phyloP scores from a whole-genome alignment of 2,329 filamentous ascomycete species.

The Metarhizium anisopliae region DNA sequence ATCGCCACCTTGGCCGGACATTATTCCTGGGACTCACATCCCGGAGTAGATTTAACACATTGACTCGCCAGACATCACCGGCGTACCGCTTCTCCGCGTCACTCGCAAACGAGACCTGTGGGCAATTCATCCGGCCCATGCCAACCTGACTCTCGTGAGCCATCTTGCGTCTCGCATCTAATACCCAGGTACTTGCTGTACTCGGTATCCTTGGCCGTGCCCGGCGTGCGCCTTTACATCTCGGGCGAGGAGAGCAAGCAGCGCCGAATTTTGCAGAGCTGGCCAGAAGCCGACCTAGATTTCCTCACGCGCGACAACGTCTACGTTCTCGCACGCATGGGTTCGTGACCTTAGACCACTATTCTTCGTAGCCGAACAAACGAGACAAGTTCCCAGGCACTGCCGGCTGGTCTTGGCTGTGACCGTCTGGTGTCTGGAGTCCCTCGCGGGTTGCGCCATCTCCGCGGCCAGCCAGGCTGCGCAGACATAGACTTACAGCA shows the following conservation, averaged over 20 bases:
- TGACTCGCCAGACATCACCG: too few species aligned
- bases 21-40: neutral
- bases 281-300: neutral
- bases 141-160: neutral
- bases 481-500: neutral
- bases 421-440: neutral
- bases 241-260: neutral
- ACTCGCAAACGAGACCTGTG: too few species aligned
- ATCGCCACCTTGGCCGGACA: neutral
- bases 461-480: neutral
- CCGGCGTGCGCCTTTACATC: neutral
- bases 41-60: neutral
- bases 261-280: neutral
- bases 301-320: neutral
- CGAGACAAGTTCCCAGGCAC: neutral
- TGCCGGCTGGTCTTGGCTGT: neutral
- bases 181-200: too few species aligned
- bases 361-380: neutral
- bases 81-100: too few species aligned
- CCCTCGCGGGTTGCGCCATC: neutral
- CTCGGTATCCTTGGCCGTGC: too few species aligned
- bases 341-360: neutral
- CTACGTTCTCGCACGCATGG: neutral
- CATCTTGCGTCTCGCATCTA: neutral
- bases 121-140: neutral